Percentiles rank a stretch among this genome's conserved stretches.
These are phyloP conservation scores for Sugiyamaella castrensis DNA, from an alignment of 1,139 yeast genomes.

Conservation along the genomic window DNA sequence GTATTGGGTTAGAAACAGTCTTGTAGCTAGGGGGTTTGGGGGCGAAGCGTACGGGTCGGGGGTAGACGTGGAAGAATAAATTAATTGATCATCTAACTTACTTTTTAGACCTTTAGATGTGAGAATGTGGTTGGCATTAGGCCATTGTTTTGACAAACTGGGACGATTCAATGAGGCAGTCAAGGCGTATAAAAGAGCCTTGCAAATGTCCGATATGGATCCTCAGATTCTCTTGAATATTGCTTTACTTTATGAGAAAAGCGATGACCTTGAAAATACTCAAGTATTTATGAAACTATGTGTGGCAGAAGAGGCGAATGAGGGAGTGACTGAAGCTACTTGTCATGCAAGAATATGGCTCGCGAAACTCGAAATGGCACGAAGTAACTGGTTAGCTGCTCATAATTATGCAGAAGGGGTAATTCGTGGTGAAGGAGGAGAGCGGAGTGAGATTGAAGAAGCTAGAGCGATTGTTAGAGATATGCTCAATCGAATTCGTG, in stretches of 20 bases:
- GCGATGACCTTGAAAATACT: conserved; percentile 53
- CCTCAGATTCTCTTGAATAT: conserved; percentile 59
- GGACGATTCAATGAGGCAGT: conserved; percentile 65
- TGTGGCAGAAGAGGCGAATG: conserved; percentile 62
- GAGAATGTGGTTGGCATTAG: conserved; percentile 96
- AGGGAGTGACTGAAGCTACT: conserved; percentile 63
- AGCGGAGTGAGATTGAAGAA: conserved; percentile 84
- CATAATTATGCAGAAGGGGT: conserved; percentile 71
- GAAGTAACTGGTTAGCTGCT: conserved; percentile 62
- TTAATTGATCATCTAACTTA: background rate
- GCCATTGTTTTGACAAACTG: conserved; percentile 81
- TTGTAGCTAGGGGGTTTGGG: too few species aligned
- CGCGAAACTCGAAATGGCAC: conserved; percentile 63
- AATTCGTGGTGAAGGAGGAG: conserved; percentile 51
- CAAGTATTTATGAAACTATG: conserved; percentile 69
- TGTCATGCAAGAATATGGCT: conserved; percentile 85
- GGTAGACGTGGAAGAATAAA: too few species aligned
- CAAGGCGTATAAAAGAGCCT: conserved; percentile 51
- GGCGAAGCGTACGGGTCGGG: too few species aligned
- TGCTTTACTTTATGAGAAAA: conserved; percentile 63
- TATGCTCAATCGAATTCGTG: conserved; percentile 18
- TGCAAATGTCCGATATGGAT: conserved; percentile 48
- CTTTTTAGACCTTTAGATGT: conserved; percentile 62
- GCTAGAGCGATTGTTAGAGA: conserved; percentile 82
- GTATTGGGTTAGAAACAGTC: too few species aligned